Evolutionary conservation across 78 protist genomes (phyloP), one percentile per base, ranked within the genome.

Genomic region (Tieghemostelium lacteum): DNA sequence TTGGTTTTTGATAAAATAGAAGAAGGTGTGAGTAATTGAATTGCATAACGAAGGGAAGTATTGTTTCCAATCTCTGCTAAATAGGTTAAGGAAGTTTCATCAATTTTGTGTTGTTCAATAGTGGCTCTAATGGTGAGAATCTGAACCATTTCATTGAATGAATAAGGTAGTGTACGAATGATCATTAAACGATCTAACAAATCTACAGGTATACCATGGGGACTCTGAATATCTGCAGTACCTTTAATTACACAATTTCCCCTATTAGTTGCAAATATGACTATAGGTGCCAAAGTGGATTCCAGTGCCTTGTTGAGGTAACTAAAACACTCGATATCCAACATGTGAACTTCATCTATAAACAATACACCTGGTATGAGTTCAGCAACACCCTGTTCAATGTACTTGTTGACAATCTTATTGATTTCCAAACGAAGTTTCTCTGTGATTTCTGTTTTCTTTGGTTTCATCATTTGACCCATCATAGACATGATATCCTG

Each of bases 281-380:
- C 99, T 50, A 99, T 97, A 12, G 99, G 99, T 8, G 99, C 98
- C 19, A 98, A 78, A 0, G 98, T 78, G 7, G 98, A 93, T 88
- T 99, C 99, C 31, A 99, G 95, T 10, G 99, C 99, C 2, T 98
- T 93, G 97, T 99, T 98, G 31, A 99, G 92, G 92, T 88, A 99
- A 3, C 99, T 95, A 94, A 99, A 99, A 96, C 99, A 98, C 92
- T 99, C 99, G 20, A 99, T 92, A 92, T 99, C 99, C 64, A 99
- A 97, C 99, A 99, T 99, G 94, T 99, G 99, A 37, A 98, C 98
- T 94, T 99, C 99, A 67, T 99, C 99, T 36, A 99, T 94, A 85
- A 99, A 98, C 42, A 99, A 95, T 17, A 99, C 99, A 64, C 99
- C 99, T 0, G 99, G 99, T 37, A 98, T 99, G 7, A 99, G 98